phyloP scores from a whole-genome alignment of 2,329 filamentous ascomycete genomes.

The Xylariomycetidae sp. region DNA sequence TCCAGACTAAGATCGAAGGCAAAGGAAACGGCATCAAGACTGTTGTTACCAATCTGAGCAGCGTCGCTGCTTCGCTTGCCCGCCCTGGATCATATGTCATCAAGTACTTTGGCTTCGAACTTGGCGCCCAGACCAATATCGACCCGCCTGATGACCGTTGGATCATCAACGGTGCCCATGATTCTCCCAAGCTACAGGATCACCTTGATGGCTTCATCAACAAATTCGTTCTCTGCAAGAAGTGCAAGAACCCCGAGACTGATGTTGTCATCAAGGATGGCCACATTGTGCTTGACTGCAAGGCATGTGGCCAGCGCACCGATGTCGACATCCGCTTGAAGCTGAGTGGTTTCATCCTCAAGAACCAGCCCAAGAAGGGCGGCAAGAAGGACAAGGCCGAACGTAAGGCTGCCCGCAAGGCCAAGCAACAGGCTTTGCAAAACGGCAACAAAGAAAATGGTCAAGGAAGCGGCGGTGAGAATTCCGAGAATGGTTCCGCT shows the following conservation, averaged over 20 bases:
- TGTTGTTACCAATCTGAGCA: constrained; percentile 94
- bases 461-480: constrained; percentile 58
- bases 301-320: constrained; percentile 91
- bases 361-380: constrained; percentile 88
- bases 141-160: constrained; percentile 96
- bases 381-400: constrained; percentile 91
- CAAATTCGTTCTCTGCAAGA: constrained; percentile 98
- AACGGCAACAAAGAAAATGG: constrained; percentile 51
- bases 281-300: constrained; percentile 91
- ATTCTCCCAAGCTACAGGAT: constrained; percentile 92
- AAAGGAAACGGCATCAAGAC: constrained; percentile 99
- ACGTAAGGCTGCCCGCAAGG: constrained; percentile 85
- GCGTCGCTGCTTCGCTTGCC: constrained; percentile 85
- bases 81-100: constrained; percentile 93
- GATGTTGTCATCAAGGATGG: constrained; percentile 93
- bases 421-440: constrained; percentile 67
- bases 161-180: constrained; percentile 99
- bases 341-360: constrained; percentile 94
- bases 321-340: constrained; percentile 92
- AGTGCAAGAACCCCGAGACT: constrained; percentile 99
- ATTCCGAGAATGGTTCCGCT: constrained; percentile 57
- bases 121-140: constrained; percentile 97
- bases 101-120: constrained; percentile 99
- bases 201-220: constrained; percentile 97
- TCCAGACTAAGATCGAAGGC: constrained; percentile 99